Base-by-base conservation (phyloP, 305 asterid species). In the Andrographis paniculata region DNA sequence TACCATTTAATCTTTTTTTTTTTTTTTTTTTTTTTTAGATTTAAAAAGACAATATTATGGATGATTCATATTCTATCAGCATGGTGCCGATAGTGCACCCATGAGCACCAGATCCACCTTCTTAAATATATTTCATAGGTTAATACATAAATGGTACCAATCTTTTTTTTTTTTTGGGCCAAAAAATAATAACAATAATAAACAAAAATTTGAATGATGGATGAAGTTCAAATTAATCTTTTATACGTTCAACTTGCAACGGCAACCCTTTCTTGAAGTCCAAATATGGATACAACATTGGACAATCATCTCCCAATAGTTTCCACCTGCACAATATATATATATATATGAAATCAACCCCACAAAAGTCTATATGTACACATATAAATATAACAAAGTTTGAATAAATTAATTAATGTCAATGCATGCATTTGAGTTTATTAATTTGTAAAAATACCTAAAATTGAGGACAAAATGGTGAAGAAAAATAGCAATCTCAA, bases 261-360 rank as follows among this genome's bases (percentile, higher is more conserved):
- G 61, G 14, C 45, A 84, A 43, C 5, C 78, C 83, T 64, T 54
- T 50, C 53, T 59, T 73, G 64, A 85, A 85, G 11, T 76, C 91
- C 87, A 85, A 11, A 51, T 70, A 81, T 9, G 95, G 95, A 49
- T 61, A 36, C 10, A 69, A 64, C 6, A 77, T 18, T 28, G 96
- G 82, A 28, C 45, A 24, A 28, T 86, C 93, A 9, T 65, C 87
- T 49, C 61, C 80, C 23, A 50, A 64, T 45, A 52, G 49, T 62
- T 69, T 61, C 96, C 96, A 86, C 71, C 95, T 86, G 44, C 22
- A 15, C n/a, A n/a, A n/a, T n/a, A n/a, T n/a, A n/a, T n/a, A n/a
- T n/a, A n/a, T n/a, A n/a, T n/a, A n/a, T n/a, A n/a, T n/a, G 38
- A 4, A 67, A 24, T 0, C 3, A 2, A 40, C 18, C 20, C 14